Evolutionary conservation across 2,329 filamentous ascomycete genomes (phyloP).

Genomic region (Mycocentrospora acerina): DNA sequence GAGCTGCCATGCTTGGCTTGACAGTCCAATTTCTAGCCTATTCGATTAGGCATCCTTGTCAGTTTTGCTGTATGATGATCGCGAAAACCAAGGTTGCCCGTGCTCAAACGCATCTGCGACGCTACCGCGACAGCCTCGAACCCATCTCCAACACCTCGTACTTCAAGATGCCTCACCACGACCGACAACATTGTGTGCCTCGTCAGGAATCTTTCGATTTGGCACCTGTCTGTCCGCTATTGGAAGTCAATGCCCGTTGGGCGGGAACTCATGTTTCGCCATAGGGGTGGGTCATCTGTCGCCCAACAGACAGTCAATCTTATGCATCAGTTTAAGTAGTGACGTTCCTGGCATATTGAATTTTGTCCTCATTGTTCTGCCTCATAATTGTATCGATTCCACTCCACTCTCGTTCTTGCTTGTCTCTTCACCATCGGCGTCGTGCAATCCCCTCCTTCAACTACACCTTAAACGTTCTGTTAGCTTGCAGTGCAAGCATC

Average conservation of each 20-base stretch:
- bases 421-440: conserved; percentile 20
- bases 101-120: conserved; percentile 42
- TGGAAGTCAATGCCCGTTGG: conserved; percentile 32
- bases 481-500: conserved; percentile 41
- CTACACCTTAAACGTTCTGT: conserved; percentile 3
- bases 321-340: conserved; percentile 44
- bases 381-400: conserved; percentile 36
- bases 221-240: conserved; percentile 28
- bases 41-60: conserved; percentile 25
- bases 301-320: conserved; percentile 35
- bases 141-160: conserved; percentile 34
- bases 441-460: no score
- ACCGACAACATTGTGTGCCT: conserved; percentile 17
- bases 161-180: conserved; percentile 29
- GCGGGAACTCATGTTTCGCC: conserved; percentile 42
- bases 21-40: conserved; percentile 22
- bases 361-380: conserved; percentile 28
- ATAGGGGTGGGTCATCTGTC: conserved; percentile 26
- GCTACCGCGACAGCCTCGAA: conserved; percentile 35
- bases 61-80: conserved; percentile 13
- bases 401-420: conserved; percentile 38
- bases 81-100: conserved; percentile 27
- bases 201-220: conserved; percentile 32
- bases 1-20: conserved; percentile 29
- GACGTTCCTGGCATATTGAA: conserved; percentile 29